Conservation (phyloP, 2,329 filamentous ascomycete genomes). For the Ramichloridium luteum region DNA sequence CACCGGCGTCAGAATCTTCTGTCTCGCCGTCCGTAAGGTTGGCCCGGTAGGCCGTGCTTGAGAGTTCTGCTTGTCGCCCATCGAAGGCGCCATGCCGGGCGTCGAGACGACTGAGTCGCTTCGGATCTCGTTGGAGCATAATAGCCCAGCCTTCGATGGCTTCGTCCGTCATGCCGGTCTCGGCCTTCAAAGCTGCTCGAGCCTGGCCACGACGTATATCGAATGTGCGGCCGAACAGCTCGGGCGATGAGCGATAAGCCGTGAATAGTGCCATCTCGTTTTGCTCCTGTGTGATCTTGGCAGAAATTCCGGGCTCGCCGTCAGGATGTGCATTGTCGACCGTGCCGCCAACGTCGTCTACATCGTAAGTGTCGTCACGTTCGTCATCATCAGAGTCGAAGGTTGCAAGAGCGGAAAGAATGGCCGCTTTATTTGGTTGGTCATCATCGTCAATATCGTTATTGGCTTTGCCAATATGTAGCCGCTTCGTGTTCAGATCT, state of each 20-base stretch:
- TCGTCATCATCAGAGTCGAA: conserved; percentile 96
- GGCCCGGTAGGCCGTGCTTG: conserved; percentile 51
- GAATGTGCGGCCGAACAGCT: conserved; percentile 58
- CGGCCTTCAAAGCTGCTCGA: conserved; percentile 53
- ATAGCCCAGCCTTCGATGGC: conserved; percentile 87
- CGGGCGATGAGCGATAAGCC: conserved; percentile 53
- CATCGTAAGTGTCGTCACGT: conserved; percentile 91
- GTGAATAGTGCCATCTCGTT: conserved; percentile 64
- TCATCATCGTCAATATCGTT: conserved; percentile 42
- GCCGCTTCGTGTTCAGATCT: conserved; percentile 48
- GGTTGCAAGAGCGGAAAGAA: conserved; percentile 71
- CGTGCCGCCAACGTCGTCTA: conserved; percentile 78
- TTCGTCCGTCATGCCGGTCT: conserved; percentile 86
- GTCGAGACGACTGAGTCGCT: conserved; percentile 57
- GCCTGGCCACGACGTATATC: conserved; percentile 53
- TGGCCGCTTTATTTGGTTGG: conserved; percentile 68
- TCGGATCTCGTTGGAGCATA: conserved; percentile 66
- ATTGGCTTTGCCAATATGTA: conserved; percentile 68
- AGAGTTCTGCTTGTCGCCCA: conserved; percentile 53
- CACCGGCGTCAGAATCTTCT: conserved; percentile 43
- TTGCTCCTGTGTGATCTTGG: conserved; percentile 19
- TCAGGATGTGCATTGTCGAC: conserved; percentile 51
- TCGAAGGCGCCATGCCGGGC: conserved; percentile 53
- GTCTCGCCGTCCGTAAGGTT: conserved; percentile 43
- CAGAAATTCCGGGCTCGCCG: conserved; percentile 40